Evolutionary conservation across 768 basidiomycete genomes (phyloP).

Genomic region (Suillus luteus): DNA sequence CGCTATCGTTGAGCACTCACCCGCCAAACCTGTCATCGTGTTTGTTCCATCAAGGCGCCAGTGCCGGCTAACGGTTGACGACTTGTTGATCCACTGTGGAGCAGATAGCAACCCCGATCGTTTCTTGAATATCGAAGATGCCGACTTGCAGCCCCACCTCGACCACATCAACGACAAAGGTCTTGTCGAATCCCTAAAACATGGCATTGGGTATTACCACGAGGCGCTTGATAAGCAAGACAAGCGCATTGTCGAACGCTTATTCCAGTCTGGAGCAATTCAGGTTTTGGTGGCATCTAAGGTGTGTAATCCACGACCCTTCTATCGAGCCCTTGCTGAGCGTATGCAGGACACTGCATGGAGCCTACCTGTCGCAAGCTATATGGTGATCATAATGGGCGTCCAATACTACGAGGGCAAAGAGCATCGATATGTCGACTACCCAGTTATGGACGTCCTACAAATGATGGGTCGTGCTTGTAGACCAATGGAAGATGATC

Average conservation of each 20-base stretch:
- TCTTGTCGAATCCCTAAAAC: slow-evolving; percentile 78
- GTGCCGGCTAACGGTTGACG: slow-evolving; percentile 91
- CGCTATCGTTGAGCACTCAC: slow-evolving; percentile 85
- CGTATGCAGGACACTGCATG: slow-evolving; percentile 85
- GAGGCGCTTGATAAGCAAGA: slow-evolving; percentile 92
- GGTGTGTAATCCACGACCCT: slow-evolving; percentile 42
- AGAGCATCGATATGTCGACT: slow-evolving; percentile 97
- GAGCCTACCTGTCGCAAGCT: slow-evolving; percentile 90
- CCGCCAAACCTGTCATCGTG: slow-evolving; percentile 82
- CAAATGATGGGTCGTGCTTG: slow-evolving; percentile 99
- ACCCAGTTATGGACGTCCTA: slow-evolving; percentile 96
- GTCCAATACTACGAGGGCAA: slow-evolving; percentile 96
- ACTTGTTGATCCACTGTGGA: slow-evolving; percentile 83
- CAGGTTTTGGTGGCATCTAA: slow-evolving; percentile 94
- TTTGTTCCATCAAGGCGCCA: slow-evolving; percentile 95
- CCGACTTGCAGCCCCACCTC: slow-evolving; percentile 84
- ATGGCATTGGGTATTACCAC: slow-evolving; percentile 94
- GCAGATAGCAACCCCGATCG: slow-evolving; percentile 84
- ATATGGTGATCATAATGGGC: slow-evolving; percentile 99
- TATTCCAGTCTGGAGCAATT: slow-evolving; percentile 94
- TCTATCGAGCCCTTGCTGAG: neutral
- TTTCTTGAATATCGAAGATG: slow-evolving; percentile 87
- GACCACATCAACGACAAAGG: slow-evolving; percentile 79
- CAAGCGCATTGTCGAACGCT: slow-evolving; percentile 87
- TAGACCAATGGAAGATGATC: slow-evolving; percentile 83